Evolutionary conservation across 2,329 filamentous ascomycete genomes (phyloP), one percentile per base, ranked within the genome.

Genomic region (Sporothrix brasiliensis): DNA sequence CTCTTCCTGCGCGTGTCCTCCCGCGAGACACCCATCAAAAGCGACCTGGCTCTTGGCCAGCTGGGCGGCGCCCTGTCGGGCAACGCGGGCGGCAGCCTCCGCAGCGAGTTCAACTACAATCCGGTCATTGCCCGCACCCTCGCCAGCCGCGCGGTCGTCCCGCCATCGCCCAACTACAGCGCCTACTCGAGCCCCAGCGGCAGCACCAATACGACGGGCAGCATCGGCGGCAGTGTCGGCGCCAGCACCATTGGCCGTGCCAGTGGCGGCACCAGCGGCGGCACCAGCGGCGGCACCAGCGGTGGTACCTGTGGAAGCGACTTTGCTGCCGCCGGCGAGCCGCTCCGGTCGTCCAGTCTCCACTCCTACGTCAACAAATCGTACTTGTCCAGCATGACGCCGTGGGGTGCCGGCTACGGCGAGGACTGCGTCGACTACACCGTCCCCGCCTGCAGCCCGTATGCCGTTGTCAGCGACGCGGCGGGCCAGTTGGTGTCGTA

Each of bases 1-100:
- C 87, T 90, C 70, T 97, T 97, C 77, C 83, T 96, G 73, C 87
- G 94, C 80, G 94, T 71, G 16, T 70, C 68, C 3, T 72, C 70
- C 14, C 70, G 68, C 19, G 70, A 72, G 19, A 53, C 70, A 1
- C 21, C 70, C 24, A 70, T 70, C 54, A 72, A 72, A 19, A 41
- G 47, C 24, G 60, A 66, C 24, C 2, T 50, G 9, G 21, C 24
- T 1, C 21, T 65, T 3, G 21, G 47, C 49, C 49, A 54, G 7
- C 2, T 44, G 19, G 24, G 21, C 39, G 9, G 21, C 21, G 21
- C 27, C 27, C 27, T 30, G 4, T 4, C 27, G 27, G 27, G 60
- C 9, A 30, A 41, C 14, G 4, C n/a, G 9, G 21, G 30, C 34
- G 14, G 47, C 24, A 52, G 44, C 47, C 63, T 53, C 19, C 27